Evolutionary conservation across 2,329 filamentous ascomycete genomes (phyloP).

Genomic region (Coniochaeta sp.): DNA sequence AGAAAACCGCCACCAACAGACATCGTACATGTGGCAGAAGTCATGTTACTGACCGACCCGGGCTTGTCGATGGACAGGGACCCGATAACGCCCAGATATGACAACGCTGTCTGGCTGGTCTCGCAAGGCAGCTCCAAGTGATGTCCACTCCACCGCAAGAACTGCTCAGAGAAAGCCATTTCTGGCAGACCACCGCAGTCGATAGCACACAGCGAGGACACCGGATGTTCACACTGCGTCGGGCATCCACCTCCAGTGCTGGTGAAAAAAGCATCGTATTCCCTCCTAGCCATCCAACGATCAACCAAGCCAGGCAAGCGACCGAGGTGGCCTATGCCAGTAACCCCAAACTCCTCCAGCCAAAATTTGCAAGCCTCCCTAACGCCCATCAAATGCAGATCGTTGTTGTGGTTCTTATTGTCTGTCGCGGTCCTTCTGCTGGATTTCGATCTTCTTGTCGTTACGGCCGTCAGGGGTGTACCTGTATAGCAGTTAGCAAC

Average conservation of each 20-base stretch:
- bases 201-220: too few species aligned
- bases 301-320: background rate
- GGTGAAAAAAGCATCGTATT: too few species aligned
- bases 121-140: too few species aligned
- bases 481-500: constrained; percentile 25
- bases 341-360: background rate
- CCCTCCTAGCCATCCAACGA: background rate
- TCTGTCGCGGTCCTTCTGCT: constrained; percentile 5
- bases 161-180: too few species aligned
- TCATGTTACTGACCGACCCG: too few species aligned
- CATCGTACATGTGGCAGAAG: background rate
- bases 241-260: too few species aligned
- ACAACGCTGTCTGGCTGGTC: too few species aligned
- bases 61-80: too few species aligned
- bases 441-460: constrained; percentile 50
- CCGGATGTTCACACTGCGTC: too few species aligned
- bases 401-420: background rate
- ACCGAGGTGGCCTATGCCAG: background rate
- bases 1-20: background rate
- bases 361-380: background rate
- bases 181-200: too few species aligned
- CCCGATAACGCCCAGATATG: too few species aligned
- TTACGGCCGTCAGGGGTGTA: constrained; percentile 58
- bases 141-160: too few species aligned
- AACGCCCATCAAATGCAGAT: constrained; percentile 1